Conservation (phyloP, 352 stramenopile species). For the Phytopythium sindhum region DNA sequence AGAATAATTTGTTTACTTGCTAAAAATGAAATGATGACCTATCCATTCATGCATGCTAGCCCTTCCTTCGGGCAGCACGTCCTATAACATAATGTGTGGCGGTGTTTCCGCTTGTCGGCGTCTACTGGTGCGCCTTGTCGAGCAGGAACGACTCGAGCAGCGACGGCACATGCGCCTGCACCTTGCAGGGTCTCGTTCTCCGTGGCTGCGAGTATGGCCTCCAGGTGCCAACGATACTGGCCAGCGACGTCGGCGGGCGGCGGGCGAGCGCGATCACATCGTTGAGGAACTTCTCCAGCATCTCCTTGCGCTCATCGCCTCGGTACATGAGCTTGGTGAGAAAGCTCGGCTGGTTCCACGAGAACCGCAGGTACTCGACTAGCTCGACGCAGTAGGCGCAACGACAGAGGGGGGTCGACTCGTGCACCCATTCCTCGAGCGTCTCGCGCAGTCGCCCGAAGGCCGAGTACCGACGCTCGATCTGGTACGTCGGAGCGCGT, state of each 20-base stretch:
- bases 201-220: neutral
- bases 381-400: conserved; percentile 52
- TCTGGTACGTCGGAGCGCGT: conserved; percentile 19
- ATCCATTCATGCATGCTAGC: no score
- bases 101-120: no score
- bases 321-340: conserved; percentile 25
- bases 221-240: neutral
- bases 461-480: conserved; percentile 45
- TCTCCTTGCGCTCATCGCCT: conserved; percentile 30
- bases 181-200: conserved; percentile 16
- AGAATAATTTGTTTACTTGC: neutral
- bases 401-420: conserved; percentile 6
- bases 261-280: conserved; percentile 32
- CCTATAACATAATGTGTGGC: neutral
- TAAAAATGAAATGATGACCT: neutral
- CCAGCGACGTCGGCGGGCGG: neutral
- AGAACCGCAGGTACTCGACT: conserved; percentile 40
- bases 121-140: conserved; percentile 6
- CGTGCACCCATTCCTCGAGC: conserved; percentile 31
- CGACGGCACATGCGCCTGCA: conserved; percentile 25
- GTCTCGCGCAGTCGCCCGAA: conserved; percentile 38
- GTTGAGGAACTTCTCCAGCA: conserved; percentile 32
- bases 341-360: conserved; percentile 23
- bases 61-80: neutral
- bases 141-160: conserved; percentile 37